Evolutionary conservation across 768 basidiomycete species (phyloP), one percentile per base, ranked within the genome.

Genomic region (Sporobolomyces phaffii): DNA sequence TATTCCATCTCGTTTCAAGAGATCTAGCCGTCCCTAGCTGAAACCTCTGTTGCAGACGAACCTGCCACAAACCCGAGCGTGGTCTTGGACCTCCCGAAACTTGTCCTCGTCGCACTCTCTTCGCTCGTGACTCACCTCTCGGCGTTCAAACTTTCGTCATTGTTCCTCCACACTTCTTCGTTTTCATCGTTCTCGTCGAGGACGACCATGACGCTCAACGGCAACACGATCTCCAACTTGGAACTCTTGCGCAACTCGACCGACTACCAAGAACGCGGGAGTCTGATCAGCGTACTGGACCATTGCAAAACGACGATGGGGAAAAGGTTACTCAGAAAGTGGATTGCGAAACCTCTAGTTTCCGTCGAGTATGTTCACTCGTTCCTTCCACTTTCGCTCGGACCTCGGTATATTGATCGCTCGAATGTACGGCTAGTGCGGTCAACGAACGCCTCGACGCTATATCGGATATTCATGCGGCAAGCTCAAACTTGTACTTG

Each of bases 191-290:
- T 98, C 75, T 81, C 88, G 5, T 84, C 85, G 28, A 82, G 83
- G 60, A 82, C 84, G 0, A 86, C 90, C 69, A 93, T 99, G 93
- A 81, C 91, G 26, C 81, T 99, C 50, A 88, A 87, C 52, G 87
- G 86, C 29, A 96, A 91, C 75, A 94, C 94, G 0, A 78, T 98
- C 15, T 82, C 83, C 17, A 97, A 96, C 43, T 85, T 85, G 48
- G 93, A 98, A 77, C 85, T 99, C n/a, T 93, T 90, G 76, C 83
- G 85, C 38, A 98, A 97, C 73, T 87, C 89, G 74, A 91, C 90
- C 1, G 87, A 96, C 75, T 83, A 83, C 60, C 84, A 83, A 15
- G 80, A 82, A 24, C 82, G 79, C 62, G 93, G 92, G 6, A 88
- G 90, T 54, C 79, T 99, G 50, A 80, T 96, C 68, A 88, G 86